phyloP scores from a whole-genome alignment of 306 rosid genomes.

The Fragaria nilgerrensis region DNA sequence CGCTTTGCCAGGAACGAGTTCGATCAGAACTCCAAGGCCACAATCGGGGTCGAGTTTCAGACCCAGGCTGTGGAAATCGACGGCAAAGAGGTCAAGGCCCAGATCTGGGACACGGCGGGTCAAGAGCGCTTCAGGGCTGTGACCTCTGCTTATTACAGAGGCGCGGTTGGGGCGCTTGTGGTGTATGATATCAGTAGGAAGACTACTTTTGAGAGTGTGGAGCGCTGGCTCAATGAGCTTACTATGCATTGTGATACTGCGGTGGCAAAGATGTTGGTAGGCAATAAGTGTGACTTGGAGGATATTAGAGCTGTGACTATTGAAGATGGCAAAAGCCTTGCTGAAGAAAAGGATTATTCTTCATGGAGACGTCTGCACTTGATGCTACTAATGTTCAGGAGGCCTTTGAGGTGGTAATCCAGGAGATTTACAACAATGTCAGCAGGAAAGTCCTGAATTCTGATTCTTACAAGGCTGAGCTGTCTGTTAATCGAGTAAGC shows the following conservation, averaged over 20 bases:
- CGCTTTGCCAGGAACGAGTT: too few relatives aligned
- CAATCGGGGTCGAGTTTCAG: too few relatives aligned
- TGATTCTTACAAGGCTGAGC: constrained; percentile 77
- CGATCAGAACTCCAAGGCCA: too few relatives aligned
- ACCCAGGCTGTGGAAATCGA: too few relatives aligned
- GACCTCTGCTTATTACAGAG: too few relatives aligned
- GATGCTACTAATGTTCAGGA: constrained; percentile 75
- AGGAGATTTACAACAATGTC: constrained; percentile 73
- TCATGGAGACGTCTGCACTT: constrained; percentile 95
- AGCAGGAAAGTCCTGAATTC: constrained; percentile 78
- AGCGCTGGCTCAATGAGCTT: too few relatives aligned
- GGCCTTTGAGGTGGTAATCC: constrained; percentile 78
- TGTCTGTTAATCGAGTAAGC: constrained; percentile 72
- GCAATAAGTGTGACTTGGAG: constrained; percentile 91
- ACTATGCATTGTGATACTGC: constrained; percentile 84
- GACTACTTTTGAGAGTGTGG: too few relatives aligned
- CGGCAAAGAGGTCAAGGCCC: too few relatives aligned
- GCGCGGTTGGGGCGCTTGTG: too few relatives aligned
- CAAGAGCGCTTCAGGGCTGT: too few relatives aligned
- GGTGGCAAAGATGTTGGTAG: constrained; percentile 78
- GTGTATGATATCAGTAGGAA: too few relatives aligned
- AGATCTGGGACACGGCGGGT: too few relatives aligned
- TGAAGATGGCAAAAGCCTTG: constrained; percentile 76
- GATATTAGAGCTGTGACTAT: constrained; percentile 71
- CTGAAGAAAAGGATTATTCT: constrained; percentile 83